These are phyloP conservation scores for Diaporthe destruens DNA, from an alignment of 2,329 filamentous ascomycete species.

Conservation along the genomic window DNA sequence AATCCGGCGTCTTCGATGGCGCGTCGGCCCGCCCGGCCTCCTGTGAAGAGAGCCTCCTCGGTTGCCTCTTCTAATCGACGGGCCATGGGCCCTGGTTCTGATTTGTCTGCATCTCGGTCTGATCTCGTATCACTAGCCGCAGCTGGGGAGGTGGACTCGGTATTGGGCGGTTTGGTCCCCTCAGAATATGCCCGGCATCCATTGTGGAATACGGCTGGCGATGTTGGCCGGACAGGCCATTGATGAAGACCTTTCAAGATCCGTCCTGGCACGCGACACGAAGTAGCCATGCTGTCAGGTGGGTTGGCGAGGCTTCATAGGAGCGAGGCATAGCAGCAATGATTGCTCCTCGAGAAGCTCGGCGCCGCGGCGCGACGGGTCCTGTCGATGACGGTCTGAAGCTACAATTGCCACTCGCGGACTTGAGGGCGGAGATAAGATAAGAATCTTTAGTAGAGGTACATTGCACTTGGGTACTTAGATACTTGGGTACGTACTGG, in stretches of 20 bases:
- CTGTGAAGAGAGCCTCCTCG: slow-evolving; percentile 70
- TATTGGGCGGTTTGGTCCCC: neutral
- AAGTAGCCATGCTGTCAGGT: slow-evolving; percentile 31
- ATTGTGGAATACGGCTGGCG: neutral
- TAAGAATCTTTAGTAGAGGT: neutral
- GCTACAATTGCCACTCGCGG: slow-evolving; percentile 26
- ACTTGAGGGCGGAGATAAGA: slow-evolving; percentile 35
- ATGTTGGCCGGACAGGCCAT: neutral
- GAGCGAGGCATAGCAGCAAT: slow-evolving; percentile 17
- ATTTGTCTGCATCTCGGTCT: neutral
- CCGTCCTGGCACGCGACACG: slow-evolving; percentile 23
- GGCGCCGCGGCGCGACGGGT: neutral
- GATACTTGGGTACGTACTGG: neutral
- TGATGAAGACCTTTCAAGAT: slow-evolving; percentile 14
- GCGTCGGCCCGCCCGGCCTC: slow-evolving; percentile 69
- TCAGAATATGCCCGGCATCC: slow-evolving; percentile 32
- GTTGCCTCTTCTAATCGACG: slow-evolving; percentile 72
- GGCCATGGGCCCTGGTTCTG: slow-evolving; percentile 63
- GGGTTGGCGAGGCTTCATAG: neutral
- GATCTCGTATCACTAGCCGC: neutral
- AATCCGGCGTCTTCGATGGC: slow-evolving; percentile 74
- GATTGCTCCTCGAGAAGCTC: slow-evolving; percentile 5
- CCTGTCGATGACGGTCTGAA: slow-evolving; percentile 33
- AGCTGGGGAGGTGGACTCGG: neutral
- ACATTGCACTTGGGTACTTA: no score